Evolutionary conservation across 306 rosid species (phyloP).

Genomic region (Alnus rubra): DNA sequence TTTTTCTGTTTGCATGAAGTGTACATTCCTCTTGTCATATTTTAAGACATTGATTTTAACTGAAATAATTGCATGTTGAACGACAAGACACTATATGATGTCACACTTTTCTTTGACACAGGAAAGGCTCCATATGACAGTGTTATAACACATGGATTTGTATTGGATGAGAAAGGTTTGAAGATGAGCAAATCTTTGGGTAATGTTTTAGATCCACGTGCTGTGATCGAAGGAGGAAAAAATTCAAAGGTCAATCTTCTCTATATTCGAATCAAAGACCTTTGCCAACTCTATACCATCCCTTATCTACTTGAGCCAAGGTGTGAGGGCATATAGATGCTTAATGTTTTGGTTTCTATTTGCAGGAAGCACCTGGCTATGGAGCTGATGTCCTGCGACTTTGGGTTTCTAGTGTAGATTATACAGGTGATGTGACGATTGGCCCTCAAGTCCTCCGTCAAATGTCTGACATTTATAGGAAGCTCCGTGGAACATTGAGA

Average conservation of each 20-base stretch:
- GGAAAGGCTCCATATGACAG: conserved; percentile 94
- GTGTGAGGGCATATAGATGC: conserved; percentile 2
- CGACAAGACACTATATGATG: conserved; percentile 28
- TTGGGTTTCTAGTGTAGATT: conserved; percentile 99
- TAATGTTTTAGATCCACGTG: conserved; percentile 85
- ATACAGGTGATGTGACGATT: conserved; percentile 81
- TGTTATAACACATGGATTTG: conserved; percentile 97
- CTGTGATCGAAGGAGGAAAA: conserved; percentile 93
- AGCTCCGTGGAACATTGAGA: conserved; percentile 95
- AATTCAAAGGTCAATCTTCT: conserved; percentile 70
- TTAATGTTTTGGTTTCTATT: conserved; percentile 25
- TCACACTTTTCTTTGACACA: conserved; percentile 40
- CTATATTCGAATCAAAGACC: conserved; percentile 7
- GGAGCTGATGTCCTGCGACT: conserved; percentile 97
- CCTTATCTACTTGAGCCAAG: conserved; percentile 23
- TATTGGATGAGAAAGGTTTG: conserved; percentile 91
- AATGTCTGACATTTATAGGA: conserved; percentile 94
- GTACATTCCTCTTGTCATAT: conserved; percentile 9
- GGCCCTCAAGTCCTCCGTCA: conserved; percentile 97
- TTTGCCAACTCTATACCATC: conserved; percentile 15
- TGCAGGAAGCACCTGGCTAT: conserved; percentile 88
- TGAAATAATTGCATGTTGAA: background rate
- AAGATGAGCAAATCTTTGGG: conserved; percentile 99
- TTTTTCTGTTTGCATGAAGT: conserved; percentile 6
- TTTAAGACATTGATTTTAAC: background rate